A percentile compares a stretch with the other conserved stretches of the same genome.
These are phyloP conservation scores for Ceratonia siliqua DNA, from an alignment of 306 rosid species.

Conservation along the genomic window DNA sequence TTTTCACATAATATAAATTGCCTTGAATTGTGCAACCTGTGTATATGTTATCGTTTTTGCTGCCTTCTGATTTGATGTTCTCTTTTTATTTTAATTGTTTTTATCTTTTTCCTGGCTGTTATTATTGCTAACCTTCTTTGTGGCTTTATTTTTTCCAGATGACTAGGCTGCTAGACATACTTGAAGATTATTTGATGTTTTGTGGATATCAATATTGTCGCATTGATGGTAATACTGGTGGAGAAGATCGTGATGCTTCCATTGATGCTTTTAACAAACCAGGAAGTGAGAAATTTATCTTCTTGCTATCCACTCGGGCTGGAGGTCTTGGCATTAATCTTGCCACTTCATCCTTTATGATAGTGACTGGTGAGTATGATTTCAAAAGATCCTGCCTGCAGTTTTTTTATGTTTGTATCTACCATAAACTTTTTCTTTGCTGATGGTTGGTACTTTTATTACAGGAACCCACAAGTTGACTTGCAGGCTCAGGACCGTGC, in stretches of 20 bases:
- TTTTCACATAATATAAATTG: background rate
- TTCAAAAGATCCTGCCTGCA: slow-evolving; percentile 1
- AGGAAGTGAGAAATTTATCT: slow-evolving; percentile 97
- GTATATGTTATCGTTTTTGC: slow-evolving; percentile 10
- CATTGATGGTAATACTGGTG: slow-evolving; percentile 97
- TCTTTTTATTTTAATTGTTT: too few relatives aligned
- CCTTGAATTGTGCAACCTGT: slow-evolving; percentile 18
- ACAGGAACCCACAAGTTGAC: slow-evolving; percentile 98
- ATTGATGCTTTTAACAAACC: slow-evolving; percentile 88
- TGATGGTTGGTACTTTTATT: slow-evolving; percentile 29
- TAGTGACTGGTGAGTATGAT: slow-evolving; percentile 80
- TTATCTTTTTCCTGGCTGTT: background rate
- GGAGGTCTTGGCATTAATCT: slow-evolving; percentile 99
- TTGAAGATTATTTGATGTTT: slow-evolving; percentile 90
- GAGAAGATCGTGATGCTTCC: slow-evolving; percentile 98
- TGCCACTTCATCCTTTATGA: slow-evolving; percentile 96
- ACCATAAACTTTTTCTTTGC: slow-evolving; percentile 24
- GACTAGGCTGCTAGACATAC: slow-evolving; percentile 97
- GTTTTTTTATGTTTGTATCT: background rate
- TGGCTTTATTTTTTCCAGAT: slow-evolving; percentile 56
- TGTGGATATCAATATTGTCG: slow-evolving; percentile 91
- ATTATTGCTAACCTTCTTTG: background rate
- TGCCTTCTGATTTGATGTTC: background rate
- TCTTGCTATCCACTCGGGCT: slow-evolving; percentile 90
- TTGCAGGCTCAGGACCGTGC: slow-evolving; percentile 99